Percentiles rank a stretch among this genome's conserved stretches.
Conservation (phyloP, 768 basidiomycete genomes). For the Mycena venus region DNA sequence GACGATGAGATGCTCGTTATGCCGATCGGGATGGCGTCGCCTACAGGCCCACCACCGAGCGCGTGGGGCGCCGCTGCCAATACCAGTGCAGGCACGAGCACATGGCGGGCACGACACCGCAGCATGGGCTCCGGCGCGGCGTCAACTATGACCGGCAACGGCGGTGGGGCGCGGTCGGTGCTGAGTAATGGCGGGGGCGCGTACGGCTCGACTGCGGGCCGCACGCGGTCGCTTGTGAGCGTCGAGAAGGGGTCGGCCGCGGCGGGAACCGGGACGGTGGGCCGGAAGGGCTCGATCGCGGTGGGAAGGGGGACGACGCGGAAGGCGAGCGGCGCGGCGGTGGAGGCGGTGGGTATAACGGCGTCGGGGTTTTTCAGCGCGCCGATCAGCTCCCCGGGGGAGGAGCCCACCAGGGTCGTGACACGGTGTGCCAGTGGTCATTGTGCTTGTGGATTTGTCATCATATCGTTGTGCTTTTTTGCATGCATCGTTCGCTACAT, state of each 20-base stretch:
- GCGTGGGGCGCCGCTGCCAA: slow-evolving; percentile 47
- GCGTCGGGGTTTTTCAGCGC: slow-evolving; percentile 84
- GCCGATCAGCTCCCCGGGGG: slow-evolving; percentile 45
- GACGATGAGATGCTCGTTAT: slow-evolving; percentile 84
- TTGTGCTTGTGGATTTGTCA: background rate
- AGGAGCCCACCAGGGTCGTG: slow-evolving; percentile 17
- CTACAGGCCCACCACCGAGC: slow-evolving; percentile 47
- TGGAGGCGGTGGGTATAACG: slow-evolving; percentile 82
- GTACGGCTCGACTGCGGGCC: slow-evolving; percentile 50
- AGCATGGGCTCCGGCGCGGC: slow-evolving; percentile 47
- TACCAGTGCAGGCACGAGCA: slow-evolving; percentile 20
- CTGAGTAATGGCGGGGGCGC: slow-evolving; percentile 31
- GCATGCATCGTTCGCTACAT: background rate
- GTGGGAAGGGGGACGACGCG: slow-evolving; percentile 72
- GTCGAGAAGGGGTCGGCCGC: slow-evolving; percentile 63
- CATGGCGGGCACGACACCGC: slow-evolving; percentile 58
- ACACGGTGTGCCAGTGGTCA: background rate
- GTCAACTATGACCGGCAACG: slow-evolving; percentile 39
- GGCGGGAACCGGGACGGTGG: slow-evolving; percentile 44
- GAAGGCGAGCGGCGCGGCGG: slow-evolving; percentile 79
- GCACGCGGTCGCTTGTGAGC: slow-evolving; percentile 72
- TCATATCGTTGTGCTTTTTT: background rate
- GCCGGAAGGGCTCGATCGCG: slow-evolving; percentile 70
- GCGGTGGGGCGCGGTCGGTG: slow-evolving; percentile 39
- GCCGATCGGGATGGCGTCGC: slow-evolving; percentile 67